These are phyloP conservation scores for Funneliformis geosporum DNA, from an alignment of 192 early-diverging fungal genomes.

Conservation along the genomic window DNA sequence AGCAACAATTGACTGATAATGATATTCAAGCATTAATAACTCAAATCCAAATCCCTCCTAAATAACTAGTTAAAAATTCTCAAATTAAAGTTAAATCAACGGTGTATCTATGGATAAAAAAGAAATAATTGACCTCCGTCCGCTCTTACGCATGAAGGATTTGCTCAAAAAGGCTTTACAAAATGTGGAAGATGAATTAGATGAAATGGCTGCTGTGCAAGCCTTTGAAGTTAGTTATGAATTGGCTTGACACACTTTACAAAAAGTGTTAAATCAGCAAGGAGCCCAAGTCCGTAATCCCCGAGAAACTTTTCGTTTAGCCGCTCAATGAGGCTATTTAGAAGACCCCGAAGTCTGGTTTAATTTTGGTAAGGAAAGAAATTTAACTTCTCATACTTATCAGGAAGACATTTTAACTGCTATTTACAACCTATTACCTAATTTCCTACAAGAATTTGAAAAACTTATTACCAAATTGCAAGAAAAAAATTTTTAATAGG, in stretches of 20 bases:
- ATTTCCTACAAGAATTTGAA: not conserved
- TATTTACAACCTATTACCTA: not conserved
- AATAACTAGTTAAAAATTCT: too few species aligned
- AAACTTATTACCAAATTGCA: not conserved
- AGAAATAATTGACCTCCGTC: not conserved
- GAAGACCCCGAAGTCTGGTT: conserved; percentile 11
- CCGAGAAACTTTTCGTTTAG: not conserved
- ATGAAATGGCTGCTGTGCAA: conserved; percentile 22
- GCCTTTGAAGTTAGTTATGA: conserved; percentile 21
- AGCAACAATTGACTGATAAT: too few species aligned
- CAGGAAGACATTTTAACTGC: not conserved
- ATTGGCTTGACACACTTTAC: conserved; percentile 4
- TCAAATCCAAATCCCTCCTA: too few species aligned
- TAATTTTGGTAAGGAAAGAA: not conserved
- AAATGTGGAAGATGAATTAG: conserved; percentile 6
- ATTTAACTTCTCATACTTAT: not conserved
- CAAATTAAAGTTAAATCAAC: too few species aligned
- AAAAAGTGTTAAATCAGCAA: conserved; percentile 15
- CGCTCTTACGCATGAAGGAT: not conserved
- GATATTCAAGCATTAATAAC: too few species aligned
- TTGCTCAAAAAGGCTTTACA: not conserved
- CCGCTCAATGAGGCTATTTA: not conserved
- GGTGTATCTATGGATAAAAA: too few species aligned
- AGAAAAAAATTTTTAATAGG: conserved; percentile 13
- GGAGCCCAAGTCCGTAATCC: not conserved